Evolutionary conservation across 2,329 filamentous ascomycete genomes (phyloP).

Genomic region (Dryadomyces quercivorus): DNA sequence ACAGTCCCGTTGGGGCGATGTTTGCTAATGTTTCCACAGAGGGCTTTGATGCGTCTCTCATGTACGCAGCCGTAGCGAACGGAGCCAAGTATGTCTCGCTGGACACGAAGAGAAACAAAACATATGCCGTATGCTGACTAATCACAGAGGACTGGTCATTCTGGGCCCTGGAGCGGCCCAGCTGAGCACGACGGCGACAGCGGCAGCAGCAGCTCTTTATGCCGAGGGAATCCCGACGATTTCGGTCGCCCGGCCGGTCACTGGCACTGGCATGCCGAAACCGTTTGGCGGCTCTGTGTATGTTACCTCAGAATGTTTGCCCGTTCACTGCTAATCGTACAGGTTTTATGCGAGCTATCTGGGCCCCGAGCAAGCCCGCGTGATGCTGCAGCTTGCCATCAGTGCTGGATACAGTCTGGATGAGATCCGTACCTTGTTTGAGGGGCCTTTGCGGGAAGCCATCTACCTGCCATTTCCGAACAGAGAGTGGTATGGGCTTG

Average conservation of each 20-base stretch:
- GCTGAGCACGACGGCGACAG: slow-evolving; percentile 16
- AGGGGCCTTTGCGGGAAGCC: slow-evolving; percentile 14
- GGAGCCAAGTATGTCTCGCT: slow-evolving; percentile 29
- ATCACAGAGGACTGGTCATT: slow-evolving; percentile 18
- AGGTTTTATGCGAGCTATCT: slow-evolving; percentile 15
- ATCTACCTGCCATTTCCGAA: slow-evolving; percentile 6
- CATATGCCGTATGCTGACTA: background rate
- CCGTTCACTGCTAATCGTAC: background rate
- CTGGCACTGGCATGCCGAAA: slow-evolving; percentile 33
- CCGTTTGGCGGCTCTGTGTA: slow-evolving; percentile 17
- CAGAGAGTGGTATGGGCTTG: background rate
- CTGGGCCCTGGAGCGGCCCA: slow-evolving; percentile 19
- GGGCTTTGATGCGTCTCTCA: slow-evolving; percentile 33
- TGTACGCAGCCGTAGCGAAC: slow-evolving; percentile 31
- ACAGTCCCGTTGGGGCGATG: background rate
- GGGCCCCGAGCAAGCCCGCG: slow-evolving; percentile 27
- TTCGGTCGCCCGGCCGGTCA: slow-evolving; percentile 17
- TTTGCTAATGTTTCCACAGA: slow-evolving; percentile 17
- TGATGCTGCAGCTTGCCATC: slow-evolving; percentile 33
- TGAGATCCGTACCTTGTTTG: slow-evolving; percentile 16
- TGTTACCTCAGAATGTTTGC: background rate
- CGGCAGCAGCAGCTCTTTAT: slow-evolving; percentile 17
- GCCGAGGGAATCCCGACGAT: slow-evolving; percentile 17
- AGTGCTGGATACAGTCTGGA: slow-evolving; percentile 14
- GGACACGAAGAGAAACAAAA: background rate